A percentile compares a stretch with the other conserved stretches of the same genome.
These are phyloP conservation scores for Cryptococcus floricola DNA, from an alignment of 1,284 basidiomycete species.

Conservation along the genomic window DNA sequence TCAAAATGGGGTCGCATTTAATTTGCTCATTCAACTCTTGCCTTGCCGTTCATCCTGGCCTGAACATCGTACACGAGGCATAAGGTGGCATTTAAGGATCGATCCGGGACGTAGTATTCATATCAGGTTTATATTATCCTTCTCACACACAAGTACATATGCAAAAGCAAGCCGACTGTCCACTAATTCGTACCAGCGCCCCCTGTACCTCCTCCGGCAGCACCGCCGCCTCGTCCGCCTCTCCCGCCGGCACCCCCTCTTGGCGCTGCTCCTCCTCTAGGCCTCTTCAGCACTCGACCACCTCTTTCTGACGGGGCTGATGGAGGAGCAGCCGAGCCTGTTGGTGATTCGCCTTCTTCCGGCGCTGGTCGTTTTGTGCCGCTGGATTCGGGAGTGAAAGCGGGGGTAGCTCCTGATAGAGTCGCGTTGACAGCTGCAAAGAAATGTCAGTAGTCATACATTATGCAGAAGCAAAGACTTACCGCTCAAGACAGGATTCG, in stretches of 20 bases:
- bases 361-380: constrained; percentile 26
- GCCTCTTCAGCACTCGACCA: constrained; percentile 26
- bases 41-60: too few relatives aligned
- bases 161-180: too few relatives aligned
- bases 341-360: constrained; percentile 28
- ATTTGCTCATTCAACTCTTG: too few relatives aligned
- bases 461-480: constrained; percentile 2
- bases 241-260: constrained; percentile 16
- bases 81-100: too few relatives aligned
- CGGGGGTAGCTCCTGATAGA: constrained; percentile 12
- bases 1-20: too few relatives aligned
- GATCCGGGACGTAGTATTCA: too few relatives aligned
- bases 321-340: constrained; percentile 7
- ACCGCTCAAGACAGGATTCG: constrained; percentile 23
- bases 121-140: too few relatives aligned
- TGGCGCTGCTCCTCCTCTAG: constrained; percentile 18
- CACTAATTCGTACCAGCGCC: neutral
- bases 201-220: constrained; percentile 4
- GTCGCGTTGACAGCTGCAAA: constrained; percentile 41
- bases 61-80: too few relatives aligned
- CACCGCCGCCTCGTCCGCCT: constrained; percentile 6
- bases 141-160: too few relatives aligned
- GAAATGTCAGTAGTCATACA: neutral
- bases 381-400: constrained; percentile 11
- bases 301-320: constrained; percentile 9